Evolutionary conservation across 179 eudicot genomes (phyloP), one percentile per base, ranked within the genome.

Genomic region (Carnegiea gigantea): DNA sequence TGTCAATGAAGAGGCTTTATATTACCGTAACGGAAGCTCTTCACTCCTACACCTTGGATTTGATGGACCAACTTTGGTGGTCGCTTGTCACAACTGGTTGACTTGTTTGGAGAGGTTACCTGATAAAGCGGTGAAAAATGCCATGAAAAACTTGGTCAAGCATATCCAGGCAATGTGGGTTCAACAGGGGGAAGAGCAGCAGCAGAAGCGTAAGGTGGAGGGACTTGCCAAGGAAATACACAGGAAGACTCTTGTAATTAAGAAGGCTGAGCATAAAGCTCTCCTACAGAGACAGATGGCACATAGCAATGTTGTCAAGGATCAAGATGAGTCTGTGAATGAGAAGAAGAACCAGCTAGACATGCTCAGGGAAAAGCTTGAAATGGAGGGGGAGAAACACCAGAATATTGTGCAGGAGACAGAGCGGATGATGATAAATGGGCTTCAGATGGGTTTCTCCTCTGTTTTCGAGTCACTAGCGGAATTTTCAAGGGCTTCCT

Each of bases 141-240:
- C 88, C 54, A 88, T 89, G 86, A 89, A 82, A 82, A 83, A 84
- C 68, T 85, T 89, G 59, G 85, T 24, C 36, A 86, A 86, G 54
- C 85, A 83, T 76, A 30, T 89, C 14, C 81, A 79, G 67, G 85
- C 80, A 67, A 59, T 88, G 79, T 85, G 88, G 90, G 79, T 77
- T 75, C 92, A 85, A 53, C 89, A 88, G 44, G 79, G 90, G n/a
- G 82, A 79, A 53, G 90, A 89, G 79, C 90, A 79, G 59, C 84
- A 78, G 43, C 90, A 83, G 74, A 86, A 84, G 82, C 86, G 86
- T 48, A 91, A 83, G 78, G 82, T 88, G 65, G 91, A 88, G 62
- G 85, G 82, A 51, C 84, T 91, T n/a, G 80, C 81, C 48, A 82
- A 79, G 65, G 92, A 88, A 70, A 85, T 87, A 28, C 84, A 88